phyloP scores from a whole-genome alignment of 371 early-diverging fungal genomes.

The Funneliformis caledonium region DNA sequence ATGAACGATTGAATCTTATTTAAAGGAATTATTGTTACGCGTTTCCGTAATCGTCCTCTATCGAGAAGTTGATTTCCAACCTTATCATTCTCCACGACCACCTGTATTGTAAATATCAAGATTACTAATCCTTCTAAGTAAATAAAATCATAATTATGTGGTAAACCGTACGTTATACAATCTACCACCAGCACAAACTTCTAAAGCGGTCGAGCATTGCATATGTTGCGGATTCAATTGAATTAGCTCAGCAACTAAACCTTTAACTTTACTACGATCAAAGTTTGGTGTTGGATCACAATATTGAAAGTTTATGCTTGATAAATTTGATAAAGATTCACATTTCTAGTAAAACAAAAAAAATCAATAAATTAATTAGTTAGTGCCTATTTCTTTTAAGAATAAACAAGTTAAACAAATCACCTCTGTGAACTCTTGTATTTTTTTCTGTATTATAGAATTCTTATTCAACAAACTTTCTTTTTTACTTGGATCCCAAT shows the following conservation, averaged over 20 bases:
- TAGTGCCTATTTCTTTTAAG: constrained; percentile 14
- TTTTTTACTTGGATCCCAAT: constrained; percentile 61
- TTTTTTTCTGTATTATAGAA: constrained; percentile 44
- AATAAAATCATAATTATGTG: background rate
- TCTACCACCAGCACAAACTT: constrained; percentile 92
- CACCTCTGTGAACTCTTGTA: constrained; percentile 56
- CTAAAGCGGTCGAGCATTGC: constrained; percentile 80
- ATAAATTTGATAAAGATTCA: constrained; percentile 56
- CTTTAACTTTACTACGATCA: constrained; percentile 88
- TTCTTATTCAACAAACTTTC: constrained; percentile 48
- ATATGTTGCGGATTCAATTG: constrained; percentile 64
- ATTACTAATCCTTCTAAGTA: background rate
- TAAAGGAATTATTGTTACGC: constrained; percentile 97
- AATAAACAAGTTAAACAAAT: background rate
- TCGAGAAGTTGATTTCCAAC: constrained; percentile 87
- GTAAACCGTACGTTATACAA: constrained; percentile 77
- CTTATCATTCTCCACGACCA: constrained; percentile 93
- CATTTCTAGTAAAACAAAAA: constrained; percentile 45
- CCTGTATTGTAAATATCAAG: constrained; percentile 48
- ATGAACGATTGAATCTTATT: constrained; percentile 86
- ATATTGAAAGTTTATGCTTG: constrained; percentile 73
- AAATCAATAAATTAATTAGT: constrained; percentile 24
- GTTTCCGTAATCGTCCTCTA: constrained; percentile 74
- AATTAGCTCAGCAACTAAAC: constrained; percentile 90
- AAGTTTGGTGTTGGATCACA: constrained; percentile 79